phyloP scores from a whole-genome alignment of 495 filamentous ascomycete species.

The Amorphotheca resinae region DNA sequence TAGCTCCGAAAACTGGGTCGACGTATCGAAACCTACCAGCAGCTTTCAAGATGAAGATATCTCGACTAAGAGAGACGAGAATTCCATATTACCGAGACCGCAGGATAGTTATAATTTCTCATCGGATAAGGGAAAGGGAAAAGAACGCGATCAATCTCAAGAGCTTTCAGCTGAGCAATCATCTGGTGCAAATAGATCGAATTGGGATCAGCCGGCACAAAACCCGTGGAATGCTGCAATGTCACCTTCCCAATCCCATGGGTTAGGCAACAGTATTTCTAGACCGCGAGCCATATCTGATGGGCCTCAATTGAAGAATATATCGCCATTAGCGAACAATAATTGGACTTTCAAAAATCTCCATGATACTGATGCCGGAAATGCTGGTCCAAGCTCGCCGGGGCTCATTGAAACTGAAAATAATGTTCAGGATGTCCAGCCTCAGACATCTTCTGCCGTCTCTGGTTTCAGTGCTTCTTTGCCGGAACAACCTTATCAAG shows the following conservation, averaged over 20 bases:
- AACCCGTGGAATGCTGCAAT: background rate
- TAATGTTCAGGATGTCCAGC: background rate
- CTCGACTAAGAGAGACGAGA: background rate
- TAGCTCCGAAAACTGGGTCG: constrained; percentile 18
- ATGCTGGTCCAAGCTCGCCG: background rate
- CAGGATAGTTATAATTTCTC: background rate
- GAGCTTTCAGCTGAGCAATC: background rate
- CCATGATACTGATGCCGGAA: constrained; percentile 2
- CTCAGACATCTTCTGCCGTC: background rate
- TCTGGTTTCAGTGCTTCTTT: background rate
- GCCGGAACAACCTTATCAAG: background rate
- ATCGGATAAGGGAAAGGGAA: constrained; percentile 28
- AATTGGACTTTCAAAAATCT: constrained; percentile 31
- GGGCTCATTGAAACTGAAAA: too few species aligned
- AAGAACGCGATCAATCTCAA: constrained; percentile 8
- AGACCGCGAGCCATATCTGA: constrained; percentile 33
- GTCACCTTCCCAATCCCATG: background rate
- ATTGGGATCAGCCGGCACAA: background rate
- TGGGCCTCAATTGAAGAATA: constrained; percentile 25
- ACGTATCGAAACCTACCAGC: constrained; percentile 4
- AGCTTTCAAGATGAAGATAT: background rate
- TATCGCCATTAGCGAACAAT: constrained; percentile 34
- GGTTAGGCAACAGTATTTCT: background rate
- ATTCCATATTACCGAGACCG: background rate
- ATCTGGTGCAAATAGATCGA: background rate